Conservation (phyloP, 495 filamentous ascomycete genomes). For the Hypomontagnella monticulosa region DNA sequence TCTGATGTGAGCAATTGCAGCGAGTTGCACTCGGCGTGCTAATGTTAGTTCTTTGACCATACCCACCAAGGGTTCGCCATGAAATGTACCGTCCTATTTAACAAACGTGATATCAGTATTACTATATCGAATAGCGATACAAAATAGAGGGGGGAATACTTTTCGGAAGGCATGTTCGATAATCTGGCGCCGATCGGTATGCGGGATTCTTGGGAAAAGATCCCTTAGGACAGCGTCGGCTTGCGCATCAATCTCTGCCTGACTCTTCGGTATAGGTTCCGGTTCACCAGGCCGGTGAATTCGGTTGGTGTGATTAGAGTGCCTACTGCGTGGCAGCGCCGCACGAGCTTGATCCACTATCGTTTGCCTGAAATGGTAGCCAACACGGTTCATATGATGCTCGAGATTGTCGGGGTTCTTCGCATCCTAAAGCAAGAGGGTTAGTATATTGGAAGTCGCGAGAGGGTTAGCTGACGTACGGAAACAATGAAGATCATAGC, state of each 20-base stretch:
- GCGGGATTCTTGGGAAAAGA: conserved; percentile 86
- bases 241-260: conserved; percentile 74
- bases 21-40: conserved; percentile 80
- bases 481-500: conserved; percentile 81
- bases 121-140: not conserved
- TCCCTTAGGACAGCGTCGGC: conserved; percentile 79
- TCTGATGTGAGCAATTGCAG: conserved; percentile 85
- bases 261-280: conserved; percentile 64
- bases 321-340: conserved; percentile 40
- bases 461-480: conserved; percentile 59
- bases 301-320: conserved; percentile 21
- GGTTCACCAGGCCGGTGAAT: conserved; percentile 44
- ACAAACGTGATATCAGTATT: conserved; percentile 8
- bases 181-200: conserved; percentile 78
- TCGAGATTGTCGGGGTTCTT: conserved; percentile 39
- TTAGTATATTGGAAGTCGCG: conserved; percentile 13
- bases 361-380: conserved; percentile 73
- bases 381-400: conserved; percentile 75
- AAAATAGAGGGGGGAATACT: conserved; percentile 52
- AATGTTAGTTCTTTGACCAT: conserved; percentile 71
- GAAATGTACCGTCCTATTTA: conserved; percentile 44
- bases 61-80: conserved; percentile 63
- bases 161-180: conserved; percentile 85
- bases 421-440: conserved; percentile 15
- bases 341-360: conserved; percentile 61